Base-by-base conservation (phyloP, 768 basidiomycete genomes). In the Tricholomella constricta region DNA sequence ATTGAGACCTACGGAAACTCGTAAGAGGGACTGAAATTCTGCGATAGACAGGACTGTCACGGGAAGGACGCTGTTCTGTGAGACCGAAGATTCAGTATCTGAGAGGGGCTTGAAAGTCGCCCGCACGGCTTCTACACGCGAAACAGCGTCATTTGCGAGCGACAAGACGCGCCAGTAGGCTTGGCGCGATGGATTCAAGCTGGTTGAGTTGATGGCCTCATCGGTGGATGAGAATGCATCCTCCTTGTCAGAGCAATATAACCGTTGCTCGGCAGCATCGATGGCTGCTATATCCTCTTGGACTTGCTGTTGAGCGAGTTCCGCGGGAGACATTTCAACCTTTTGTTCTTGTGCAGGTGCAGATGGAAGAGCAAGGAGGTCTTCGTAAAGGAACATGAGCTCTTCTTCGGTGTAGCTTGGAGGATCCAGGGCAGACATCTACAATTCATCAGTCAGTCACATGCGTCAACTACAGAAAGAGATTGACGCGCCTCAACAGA, bases 11-110 rank as follows among this genome's bases (percentile, higher is more conserved):
- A 85, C 82, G 37, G 72, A 77, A 43, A 74, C 61, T 14, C 83
- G 73, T 3, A 88, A 68, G 5, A 88, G 67, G 1, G 81, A 78
- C 37, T 78, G 69, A 69, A 80, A 84, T 63, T 90, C 86, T 9
- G 66, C 55, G 15, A 68, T 42, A 0, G 84, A 77, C 17, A 88
- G 63, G 9, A 85, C 49, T 14, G 74, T 71, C 3, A 82, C 60
- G 15, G 80, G 76, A 17, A 83, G 57, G 22, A 50, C 45, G 9
- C 65, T 54, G n/a, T 57, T 38, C 51, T 59, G 35, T 2, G 17
- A 38, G 43, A 45, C 32, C 51, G 57, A 34, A 34, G 54, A 45
- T 45, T 46, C 44, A 55, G 56, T 36, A 27, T 52, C 42, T 2
- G 58, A 44, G 17, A 60, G 48, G 45, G 37, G 45, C n/a, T 52